Conservation (phyloP, 2,329 filamentous ascomycete species). For the Aspergillus candidus region DNA sequence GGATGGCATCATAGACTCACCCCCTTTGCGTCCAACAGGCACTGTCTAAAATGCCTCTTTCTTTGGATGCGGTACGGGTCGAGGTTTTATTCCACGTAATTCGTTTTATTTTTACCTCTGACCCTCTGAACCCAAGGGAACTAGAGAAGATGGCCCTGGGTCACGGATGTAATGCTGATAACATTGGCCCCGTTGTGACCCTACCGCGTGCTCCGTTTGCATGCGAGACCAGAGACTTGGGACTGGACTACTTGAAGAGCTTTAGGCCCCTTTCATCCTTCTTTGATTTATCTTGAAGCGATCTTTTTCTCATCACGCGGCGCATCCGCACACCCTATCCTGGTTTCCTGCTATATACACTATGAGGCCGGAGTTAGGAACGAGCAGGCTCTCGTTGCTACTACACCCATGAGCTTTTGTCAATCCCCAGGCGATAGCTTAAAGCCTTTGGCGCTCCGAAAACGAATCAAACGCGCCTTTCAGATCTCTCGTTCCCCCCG, state of each 20-base stretch:
- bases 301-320: constrained; percentile 22
- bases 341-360: constrained; percentile 16
- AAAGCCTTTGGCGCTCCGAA: constrained; percentile 7
- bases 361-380: constrained; percentile 16
- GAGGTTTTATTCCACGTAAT: too few relatives aligned
- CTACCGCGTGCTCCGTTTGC: constrained; percentile 25
- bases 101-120: too few relatives aligned
- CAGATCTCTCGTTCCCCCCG: constrained; percentile 5
- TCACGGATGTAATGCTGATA: constrained; percentile 29
- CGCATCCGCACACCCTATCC: constrained; percentile 10
- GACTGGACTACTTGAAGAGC: constrained; percentile 23
- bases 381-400: constrained; percentile 8
- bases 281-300: constrained; percentile 5
- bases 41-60: constrained; percentile 1
- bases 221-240: constrained; percentile 12
- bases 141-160: background rate
- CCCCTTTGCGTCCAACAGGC: background rate
- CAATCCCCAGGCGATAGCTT: constrained; percentile 3
- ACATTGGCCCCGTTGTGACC: constrained; percentile 23
- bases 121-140: background rate
- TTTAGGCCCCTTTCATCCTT: constrained; percentile 19
- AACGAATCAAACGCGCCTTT: constrained; percentile 2
- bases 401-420: constrained; percentile 12
- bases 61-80: constrained; percentile 4
- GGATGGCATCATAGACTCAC: constrained; percentile 10